Conservation (phyloP, 1,139 yeast genomes). For the Yamadazyma oceani region DNA sequence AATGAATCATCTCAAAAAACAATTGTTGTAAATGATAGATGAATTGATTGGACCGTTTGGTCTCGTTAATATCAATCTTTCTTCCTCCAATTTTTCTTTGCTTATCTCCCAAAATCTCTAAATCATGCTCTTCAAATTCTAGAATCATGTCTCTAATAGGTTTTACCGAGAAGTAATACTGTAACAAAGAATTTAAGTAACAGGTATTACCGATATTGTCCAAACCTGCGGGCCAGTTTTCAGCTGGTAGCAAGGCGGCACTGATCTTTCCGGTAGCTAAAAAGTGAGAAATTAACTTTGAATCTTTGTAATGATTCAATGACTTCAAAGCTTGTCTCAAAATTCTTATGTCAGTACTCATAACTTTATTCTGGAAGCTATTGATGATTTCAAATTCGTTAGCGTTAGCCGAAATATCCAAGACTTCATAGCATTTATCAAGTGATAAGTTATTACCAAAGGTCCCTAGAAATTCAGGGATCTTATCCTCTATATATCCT, state of each 20-base stretch:
- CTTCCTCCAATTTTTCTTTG: constrained; percentile 83
- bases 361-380: constrained; percentile 48
- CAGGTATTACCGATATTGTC: constrained; percentile 96
- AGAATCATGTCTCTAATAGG: constrained; percentile 74
- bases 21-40: constrained; percentile 67
- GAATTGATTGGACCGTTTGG: constrained; percentile 79
- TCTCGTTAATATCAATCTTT: constrained; percentile 67
- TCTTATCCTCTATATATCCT: constrained; percentile 45
- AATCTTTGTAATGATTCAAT: constrained; percentile 48
- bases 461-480: constrained; percentile 32
- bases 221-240: constrained; percentile 84
- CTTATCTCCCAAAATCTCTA: constrained; percentile 16
- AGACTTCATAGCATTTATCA: constrained; percentile 23
- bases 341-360: constrained; percentile 38
- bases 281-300: constrained; percentile 53
- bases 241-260: constrained; percentile 58
- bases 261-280: constrained; percentile 61
- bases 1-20: constrained; percentile 67
- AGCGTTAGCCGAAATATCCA: constrained; percentile 47
- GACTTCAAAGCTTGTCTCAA: constrained; percentile 52
- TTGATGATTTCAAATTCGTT: constrained; percentile 57
- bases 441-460: constrained; percentile 7
- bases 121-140: constrained; percentile 44
- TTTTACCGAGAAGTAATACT: constrained; percentile 81
- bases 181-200: constrained; percentile 84